Conservation (phyloP, 2,329 filamentous ascomycete genomes). For the Clonostachys rosea region DNA sequence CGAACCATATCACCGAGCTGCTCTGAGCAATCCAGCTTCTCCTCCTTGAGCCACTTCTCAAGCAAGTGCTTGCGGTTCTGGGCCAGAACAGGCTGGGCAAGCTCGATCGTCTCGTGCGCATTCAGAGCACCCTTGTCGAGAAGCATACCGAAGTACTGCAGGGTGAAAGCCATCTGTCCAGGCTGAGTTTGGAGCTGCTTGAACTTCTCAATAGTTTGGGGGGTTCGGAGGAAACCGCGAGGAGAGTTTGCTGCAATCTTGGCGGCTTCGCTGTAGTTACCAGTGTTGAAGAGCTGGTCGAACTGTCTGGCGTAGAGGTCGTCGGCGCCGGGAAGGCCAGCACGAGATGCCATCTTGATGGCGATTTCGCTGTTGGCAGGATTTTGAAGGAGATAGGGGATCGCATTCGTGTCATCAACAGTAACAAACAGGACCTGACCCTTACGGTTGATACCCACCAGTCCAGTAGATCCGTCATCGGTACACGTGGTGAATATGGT, state of each 20-base stretch:
- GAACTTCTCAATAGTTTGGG: conserved; percentile 94
- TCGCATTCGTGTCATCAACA: conserved; percentile 85
- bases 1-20: conserved; percentile 93
- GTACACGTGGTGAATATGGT: conserved; percentile 94
- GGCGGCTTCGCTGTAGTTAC: conserved; percentile 82
- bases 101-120: conserved; percentile 87
- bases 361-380: conserved; percentile 90
- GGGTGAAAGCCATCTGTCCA: conserved; percentile 86
- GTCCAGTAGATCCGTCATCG: conserved; percentile 79
- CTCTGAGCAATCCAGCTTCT: conserved; percentile 94
- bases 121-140: conserved; percentile 94
- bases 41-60: conserved; percentile 96
- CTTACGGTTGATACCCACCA: conserved; percentile 95
- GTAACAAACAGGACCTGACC: conserved; percentile 93
- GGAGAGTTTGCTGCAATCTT: conserved; percentile 97
- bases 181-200: conserved; percentile 78
- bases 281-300: conserved; percentile 75
- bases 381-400: conserved; percentile 94
- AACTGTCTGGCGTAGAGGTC: conserved; percentile 91
- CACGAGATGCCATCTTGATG: conserved; percentile 92
- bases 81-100: conserved; percentile 85
- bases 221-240: conserved; percentile 87
- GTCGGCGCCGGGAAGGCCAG: conserved; percentile 89
- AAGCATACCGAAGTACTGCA: conserved; percentile 97
- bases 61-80: conserved; percentile 94